Conservation (phyloP, 495 filamentous ascomycete genomes). For the Annulohypoxylon bovei region DNA sequence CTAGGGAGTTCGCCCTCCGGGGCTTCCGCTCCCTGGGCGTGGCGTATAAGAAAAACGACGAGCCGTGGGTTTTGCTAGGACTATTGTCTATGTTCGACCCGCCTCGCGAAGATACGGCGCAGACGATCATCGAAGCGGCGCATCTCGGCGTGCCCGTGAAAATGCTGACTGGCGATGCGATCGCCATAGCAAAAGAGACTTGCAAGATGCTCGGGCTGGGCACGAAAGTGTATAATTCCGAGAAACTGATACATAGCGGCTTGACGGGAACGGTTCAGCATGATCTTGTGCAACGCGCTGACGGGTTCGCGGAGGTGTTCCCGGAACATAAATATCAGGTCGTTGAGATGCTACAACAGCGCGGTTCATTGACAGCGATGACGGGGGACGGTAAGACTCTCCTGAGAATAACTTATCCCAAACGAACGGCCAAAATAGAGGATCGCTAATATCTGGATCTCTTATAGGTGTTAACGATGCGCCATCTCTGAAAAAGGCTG, state of each 20-base stretch:
- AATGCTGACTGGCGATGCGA: slow-evolving; percentile 95
- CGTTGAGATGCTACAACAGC: slow-evolving; percentile 94
- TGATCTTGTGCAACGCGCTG: slow-evolving; percentile 91
- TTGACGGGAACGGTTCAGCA: slow-evolving; percentile 91
- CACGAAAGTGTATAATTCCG: slow-evolving; percentile 93
- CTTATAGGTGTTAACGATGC: slow-evolving; percentile 88
- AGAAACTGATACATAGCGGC: slow-evolving; percentile 80
- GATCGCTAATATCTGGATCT: background rate
- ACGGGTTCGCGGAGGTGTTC: slow-evolving; percentile 96
- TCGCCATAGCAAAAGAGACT: slow-evolving; percentile 90
- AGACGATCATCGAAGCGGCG: slow-evolving; percentile 89
- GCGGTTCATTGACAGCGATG: slow-evolving; percentile 95
- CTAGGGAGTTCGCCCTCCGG: slow-evolving; percentile 86
- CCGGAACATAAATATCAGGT: slow-evolving; percentile 98
- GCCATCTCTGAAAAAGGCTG: slow-evolving; percentile 94
- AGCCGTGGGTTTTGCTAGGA: slow-evolving; percentile 87
- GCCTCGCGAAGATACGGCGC: slow-evolving; percentile 87
- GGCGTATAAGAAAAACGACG: slow-evolving; percentile 79
- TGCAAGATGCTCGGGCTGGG: slow-evolving; percentile 89
- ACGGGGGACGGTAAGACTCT: slow-evolving; percentile 77
- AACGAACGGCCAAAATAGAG: background rate
- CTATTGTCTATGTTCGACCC: slow-evolving; percentile 93
- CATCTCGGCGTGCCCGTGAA: slow-evolving; percentile 87
- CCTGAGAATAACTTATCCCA: background rate
- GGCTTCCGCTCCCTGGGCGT: slow-evolving; percentile 93